These are phyloP conservation scores for Cladosporium sphaerospermum DNA, from an alignment of 2,329 filamentous ascomycete species.

Conservation along the genomic window DNA sequence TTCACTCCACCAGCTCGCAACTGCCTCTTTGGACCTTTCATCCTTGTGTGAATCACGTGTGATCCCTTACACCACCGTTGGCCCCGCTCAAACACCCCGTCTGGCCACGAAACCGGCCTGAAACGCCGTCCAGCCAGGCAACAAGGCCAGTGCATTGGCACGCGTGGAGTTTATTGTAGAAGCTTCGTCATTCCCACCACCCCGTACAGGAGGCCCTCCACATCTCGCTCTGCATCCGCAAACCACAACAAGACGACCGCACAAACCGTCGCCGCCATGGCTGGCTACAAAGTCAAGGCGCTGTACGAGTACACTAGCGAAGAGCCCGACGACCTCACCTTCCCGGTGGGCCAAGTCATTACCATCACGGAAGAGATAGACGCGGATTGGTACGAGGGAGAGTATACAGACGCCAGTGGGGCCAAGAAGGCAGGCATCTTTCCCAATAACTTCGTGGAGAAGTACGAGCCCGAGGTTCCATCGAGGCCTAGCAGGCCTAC, in stretches of 20 bases:
- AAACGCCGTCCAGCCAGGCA: not conserved
- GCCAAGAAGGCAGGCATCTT: conserved; percentile 78
- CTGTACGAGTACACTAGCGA: conserved; percentile 88
- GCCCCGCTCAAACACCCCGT: not conserved
- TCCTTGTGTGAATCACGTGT: not conserved
- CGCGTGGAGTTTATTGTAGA: too few relatives aligned
- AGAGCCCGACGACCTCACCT: conserved; percentile 92
- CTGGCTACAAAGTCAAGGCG: conserved; percentile 85
- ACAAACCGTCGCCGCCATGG: conserved; percentile 18
- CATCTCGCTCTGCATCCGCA: not conserved
- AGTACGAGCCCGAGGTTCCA: conserved; percentile 84
- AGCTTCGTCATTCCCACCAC: not conserved
- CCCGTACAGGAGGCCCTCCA: not conserved
- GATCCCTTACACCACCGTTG: too few relatives aligned
- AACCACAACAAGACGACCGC: not conserved
- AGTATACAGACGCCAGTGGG: conserved; percentile 73
- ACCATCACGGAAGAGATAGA: conserved; percentile 91
- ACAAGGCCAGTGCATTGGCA: too few relatives aligned
- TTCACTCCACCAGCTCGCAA: not conserved
- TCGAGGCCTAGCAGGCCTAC: conserved; percentile 69
- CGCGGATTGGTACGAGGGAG: conserved; percentile 85
- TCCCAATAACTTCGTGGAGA: conserved; percentile 95
- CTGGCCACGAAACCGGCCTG: not conserved
- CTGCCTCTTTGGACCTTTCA: not conserved
- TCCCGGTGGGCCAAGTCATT: conserved; percentile 79